Conservation (phyloP, 805 yeast genomes). For the Metschnikowia arizonensis region DNA sequence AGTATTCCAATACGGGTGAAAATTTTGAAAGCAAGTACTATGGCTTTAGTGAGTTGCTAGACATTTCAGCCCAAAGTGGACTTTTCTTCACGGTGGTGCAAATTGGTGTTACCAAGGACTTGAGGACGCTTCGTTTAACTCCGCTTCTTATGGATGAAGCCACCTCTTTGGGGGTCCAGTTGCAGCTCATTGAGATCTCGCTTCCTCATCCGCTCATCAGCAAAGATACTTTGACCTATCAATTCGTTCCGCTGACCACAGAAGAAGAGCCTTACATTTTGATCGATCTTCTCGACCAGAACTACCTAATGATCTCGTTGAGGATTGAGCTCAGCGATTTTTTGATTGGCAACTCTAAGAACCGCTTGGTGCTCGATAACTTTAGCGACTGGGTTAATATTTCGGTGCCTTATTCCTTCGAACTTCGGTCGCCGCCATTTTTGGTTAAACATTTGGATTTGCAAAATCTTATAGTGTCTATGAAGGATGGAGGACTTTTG, state of each 20-base stretch:
- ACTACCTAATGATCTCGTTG: conserved; percentile 51
- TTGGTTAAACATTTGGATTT: conserved; percentile 45
- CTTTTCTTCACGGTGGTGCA: conserved; percentile 14
- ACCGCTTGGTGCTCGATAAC: conserved; percentile 25
- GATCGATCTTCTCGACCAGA: conserved; percentile 52
- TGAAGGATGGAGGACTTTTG: conserved; percentile 75
- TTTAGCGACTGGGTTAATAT: conserved; percentile 61
- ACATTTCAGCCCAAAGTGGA: conserved; percentile 15
- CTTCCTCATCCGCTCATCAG: conserved; percentile 22
- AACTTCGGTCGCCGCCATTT: conserved; percentile 45
- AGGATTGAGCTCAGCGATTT: conserved; percentile 44
- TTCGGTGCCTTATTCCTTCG: conserved; percentile 60
- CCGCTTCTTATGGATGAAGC: conserved; percentile 35
- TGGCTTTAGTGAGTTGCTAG: conserved; percentile 14
- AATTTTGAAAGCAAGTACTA: conserved; percentile 11
- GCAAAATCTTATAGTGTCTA: conserved; percentile 48
- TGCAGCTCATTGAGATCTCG: conserved; percentile 31
- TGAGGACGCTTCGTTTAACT: conserved; percentile 29
- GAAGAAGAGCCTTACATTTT: conserved; percentile 33
- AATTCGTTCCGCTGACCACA: conserved; percentile 13
- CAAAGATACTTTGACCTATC: conserved; percentile 12
- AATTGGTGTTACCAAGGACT: conserved; percentile 29
- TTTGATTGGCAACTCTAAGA: conserved; percentile 15
- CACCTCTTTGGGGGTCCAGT: conserved; percentile 29
- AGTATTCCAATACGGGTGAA: conserved; percentile 8